Evolutionary conservation across 1,139 yeast species (phyloP), one percentile per base, ranked within the genome.

Genomic region (Arxiozyma bovina): DNA sequence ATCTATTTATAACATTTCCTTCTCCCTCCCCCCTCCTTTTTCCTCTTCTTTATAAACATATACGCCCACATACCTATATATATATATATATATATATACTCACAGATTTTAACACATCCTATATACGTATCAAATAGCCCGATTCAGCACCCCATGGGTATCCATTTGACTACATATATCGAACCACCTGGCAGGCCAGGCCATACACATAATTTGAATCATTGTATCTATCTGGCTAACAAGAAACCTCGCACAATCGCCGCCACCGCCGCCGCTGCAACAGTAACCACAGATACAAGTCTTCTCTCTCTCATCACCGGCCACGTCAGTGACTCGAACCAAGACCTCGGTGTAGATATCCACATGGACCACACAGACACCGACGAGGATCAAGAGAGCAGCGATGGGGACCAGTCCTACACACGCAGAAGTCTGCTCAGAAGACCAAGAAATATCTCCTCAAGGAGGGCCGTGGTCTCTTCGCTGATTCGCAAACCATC

Each of bases 161-260:
- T 50, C 52, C 44, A 44, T 44, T 18, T 50, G 12, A 50, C 45
- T n/a, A 34, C 52, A 17, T 50, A 50, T 23, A 50, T 50, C 25
- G 52, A 50, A 34, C 52, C 52, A 25, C 52, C 52, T 9, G 23
- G 45, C 9, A 41, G 34, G 12, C 1, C 48, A 15, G 23, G 20
- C 43, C 9, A 18, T 6, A 4, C 25, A 4, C 18, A 6, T 8
- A 30, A 20, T 41, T 18, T 25, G 45, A 41, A 40, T 11, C 50
- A 48, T 38, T 48, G 20, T 38, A 4, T 46, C 42, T 46, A 46
- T 38, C n/a, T 46, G 30, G 18, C 49, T 20, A 34, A 22, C 12
- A 46, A 46, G 30, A 46, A 46, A 38, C 30, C 42, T 2, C 30
- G 27, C 12, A 21, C 22, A 4, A 45, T 34, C 25, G 4, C 41